These are phyloP conservation scores for Fusarium sp. DNA, from an alignment of 2,329 filamentous ascomycete genomes.

Conservation along the genomic window DNA sequence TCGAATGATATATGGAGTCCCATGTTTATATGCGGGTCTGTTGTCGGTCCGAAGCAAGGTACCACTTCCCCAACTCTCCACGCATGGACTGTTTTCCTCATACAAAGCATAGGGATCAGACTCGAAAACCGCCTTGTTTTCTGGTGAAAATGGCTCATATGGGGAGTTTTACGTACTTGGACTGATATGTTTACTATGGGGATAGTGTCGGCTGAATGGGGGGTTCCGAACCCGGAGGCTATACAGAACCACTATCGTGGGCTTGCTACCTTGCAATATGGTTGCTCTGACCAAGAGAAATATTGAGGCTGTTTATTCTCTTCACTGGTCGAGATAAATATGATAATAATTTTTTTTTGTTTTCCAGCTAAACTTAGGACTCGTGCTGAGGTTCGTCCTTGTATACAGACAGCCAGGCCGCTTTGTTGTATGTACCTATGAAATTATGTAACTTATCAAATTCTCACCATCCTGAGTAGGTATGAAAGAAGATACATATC, in stretches of 20 bases:
- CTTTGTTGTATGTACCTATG: too few species aligned
- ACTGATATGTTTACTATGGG: not conserved
- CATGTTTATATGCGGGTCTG: slow-evolving; percentile 1
- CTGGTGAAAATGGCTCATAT: not conserved
- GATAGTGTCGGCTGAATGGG: not conserved
- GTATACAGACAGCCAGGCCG: too few species aligned
- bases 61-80: slow-evolving; percentile 5
- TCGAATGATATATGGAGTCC: slow-evolving; percentile 24
- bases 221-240: not conserved
- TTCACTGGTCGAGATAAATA: too few species aligned
- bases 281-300: too few species aligned
- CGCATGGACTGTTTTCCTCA: not conserved
- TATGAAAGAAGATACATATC: too few species aligned
- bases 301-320: too few species aligned
- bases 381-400: too few species aligned
- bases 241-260: not conserved
- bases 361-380: too few species aligned
- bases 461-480: too few species aligned
- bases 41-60: slow-evolving; percentile 25
- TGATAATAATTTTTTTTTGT: too few species aligned
- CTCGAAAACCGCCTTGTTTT: slow-evolving; percentile 18
- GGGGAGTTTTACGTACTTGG: slow-evolving; percentile 9
- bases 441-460: too few species aligned
- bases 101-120: slow-evolving; percentile 3
- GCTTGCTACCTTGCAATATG: not conserved